Evolutionary conservation across 2,329 filamentous ascomycete genomes (phyloP).

Genomic region (Trichoderma sp.): DNA sequence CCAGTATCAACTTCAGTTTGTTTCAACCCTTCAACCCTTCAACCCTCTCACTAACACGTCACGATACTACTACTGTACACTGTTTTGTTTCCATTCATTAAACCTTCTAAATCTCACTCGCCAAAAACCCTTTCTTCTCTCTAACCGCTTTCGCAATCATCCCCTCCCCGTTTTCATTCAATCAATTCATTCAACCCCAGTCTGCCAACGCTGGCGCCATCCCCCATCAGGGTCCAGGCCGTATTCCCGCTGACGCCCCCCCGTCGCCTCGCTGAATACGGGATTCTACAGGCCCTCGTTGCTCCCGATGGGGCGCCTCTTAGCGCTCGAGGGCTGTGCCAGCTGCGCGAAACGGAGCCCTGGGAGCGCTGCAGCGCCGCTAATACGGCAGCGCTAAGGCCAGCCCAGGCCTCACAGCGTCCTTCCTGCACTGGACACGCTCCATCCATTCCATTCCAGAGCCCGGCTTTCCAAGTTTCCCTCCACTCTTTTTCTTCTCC

Average conservation of each 20-base stretch:
- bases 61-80: neutral
- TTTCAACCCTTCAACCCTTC: neutral
- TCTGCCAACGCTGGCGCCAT: neutral
- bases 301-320: conserved; percentile 12
- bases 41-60: neutral
- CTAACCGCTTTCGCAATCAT: neutral
- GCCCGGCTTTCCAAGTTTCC: neutral
- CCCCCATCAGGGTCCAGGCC: neutral
- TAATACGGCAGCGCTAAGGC: neutral
- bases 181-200: neutral
- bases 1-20: neutral
- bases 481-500: neutral
- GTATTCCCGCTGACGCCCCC: conserved; percentile 14
- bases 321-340: conserved; percentile 15
- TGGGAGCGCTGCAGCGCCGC: conserved; percentile 2
- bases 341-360: neutral
- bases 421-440: neutral
- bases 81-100: neutral
- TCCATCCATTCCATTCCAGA: neutral
- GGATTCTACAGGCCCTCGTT: conserved; percentile 13
- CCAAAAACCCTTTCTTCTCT: neutral
- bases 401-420: neutral
- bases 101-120: neutral
- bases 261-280: conserved; percentile 4
- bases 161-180: neutral